phyloP scores from a whole-genome alignment of 2,329 filamentous ascomycete genomes.

The Scopulariopsis brevicaulis region DNA sequence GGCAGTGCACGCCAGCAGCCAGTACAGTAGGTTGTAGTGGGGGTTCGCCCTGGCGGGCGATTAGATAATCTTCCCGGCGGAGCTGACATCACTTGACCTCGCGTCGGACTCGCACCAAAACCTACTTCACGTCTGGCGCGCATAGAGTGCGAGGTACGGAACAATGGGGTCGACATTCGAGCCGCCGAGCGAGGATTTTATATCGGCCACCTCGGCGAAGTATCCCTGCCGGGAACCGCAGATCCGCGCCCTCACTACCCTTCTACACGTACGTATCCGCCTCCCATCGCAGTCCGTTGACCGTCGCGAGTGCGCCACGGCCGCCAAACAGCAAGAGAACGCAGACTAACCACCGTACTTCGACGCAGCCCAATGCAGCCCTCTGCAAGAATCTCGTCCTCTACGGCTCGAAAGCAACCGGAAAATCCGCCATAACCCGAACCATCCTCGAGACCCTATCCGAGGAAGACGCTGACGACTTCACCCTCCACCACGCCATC shows the following conservation, averaged over 20 bases:
- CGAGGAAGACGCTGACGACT: constrained; percentile 4
- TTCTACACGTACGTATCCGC: constrained; percentile 33
- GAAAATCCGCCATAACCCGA: constrained; percentile 57
- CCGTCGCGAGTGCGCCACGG: neutral
- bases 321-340: neutral
- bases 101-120: neutral
- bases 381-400: constrained; percentile 65
- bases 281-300: neutral
- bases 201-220: constrained; percentile 29
- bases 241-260: constrained; percentile 43
- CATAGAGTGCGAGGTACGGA: neutral
- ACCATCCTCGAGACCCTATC: neutral
- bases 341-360: neutral
- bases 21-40: no score
- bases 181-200: constrained; percentile 38
- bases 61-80: neutral
- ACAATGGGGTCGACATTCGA: constrained; percentile 24
- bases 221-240: constrained; percentile 49
- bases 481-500: constrained; percentile 43
- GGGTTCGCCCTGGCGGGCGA: neutral
- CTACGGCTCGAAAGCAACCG: constrained; percentile 77
- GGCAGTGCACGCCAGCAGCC: no score
- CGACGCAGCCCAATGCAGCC: constrained; percentile 48
- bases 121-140: neutral
- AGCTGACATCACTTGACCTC: neutral